Conservation (phyloP, 2,329 filamentous ascomycete species). For the Moelleriella libera region DNA sequence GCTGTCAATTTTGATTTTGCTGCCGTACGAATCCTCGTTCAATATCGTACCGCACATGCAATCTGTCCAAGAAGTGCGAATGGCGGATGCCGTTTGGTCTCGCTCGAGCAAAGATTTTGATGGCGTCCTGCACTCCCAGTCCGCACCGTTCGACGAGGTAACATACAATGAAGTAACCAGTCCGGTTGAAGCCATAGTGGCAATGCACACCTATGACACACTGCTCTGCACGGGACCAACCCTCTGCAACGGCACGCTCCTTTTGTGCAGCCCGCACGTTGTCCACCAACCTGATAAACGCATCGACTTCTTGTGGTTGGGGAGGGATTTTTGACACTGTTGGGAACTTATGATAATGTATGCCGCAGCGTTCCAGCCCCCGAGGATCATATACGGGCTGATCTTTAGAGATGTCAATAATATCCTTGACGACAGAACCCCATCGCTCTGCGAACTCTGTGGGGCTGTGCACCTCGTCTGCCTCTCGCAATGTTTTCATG, state of each 20-base stretch:
- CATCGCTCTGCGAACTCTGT: conserved; percentile 55
- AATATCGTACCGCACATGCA: conserved; percentile 60
- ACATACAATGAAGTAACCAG: conserved; percentile 78
- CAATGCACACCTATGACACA: conserved; percentile 74
- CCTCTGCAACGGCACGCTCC: conserved; percentile 19
- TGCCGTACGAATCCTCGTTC: conserved; percentile 5
- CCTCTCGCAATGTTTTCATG: conserved; percentile 85
- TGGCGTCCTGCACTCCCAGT: conserved; percentile 59
- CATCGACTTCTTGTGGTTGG: conserved; percentile 33
- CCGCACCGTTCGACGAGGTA: conserved; percentile 77
- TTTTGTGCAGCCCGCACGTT: conserved; percentile 40
- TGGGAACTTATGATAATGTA: conserved; percentile 73
- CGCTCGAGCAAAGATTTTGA: conserved; percentile 60
- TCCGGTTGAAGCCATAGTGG: conserved; percentile 92
- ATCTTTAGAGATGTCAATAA: conserved; percentile 87
- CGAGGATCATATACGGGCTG: conserved; percentile 76
- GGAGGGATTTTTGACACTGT: conserved; percentile 89
- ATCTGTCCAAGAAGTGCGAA: conserved; percentile 71
- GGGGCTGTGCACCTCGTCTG: conserved; percentile 72
- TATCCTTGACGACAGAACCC: conserved; percentile 52
- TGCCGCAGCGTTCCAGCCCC: conserved; percentile 49
- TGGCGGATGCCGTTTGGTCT: conserved; percentile 79
- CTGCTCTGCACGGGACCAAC: conserved; percentile 21
- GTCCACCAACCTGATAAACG: conserved; percentile 44
- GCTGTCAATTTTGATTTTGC: background rate